A percentile compares a stretch with the other conserved stretches of the same genome.
Evolutionary conservation across 768 basidiomycete species (phyloP).

Genomic region (Termitomyces sp.): DNA sequence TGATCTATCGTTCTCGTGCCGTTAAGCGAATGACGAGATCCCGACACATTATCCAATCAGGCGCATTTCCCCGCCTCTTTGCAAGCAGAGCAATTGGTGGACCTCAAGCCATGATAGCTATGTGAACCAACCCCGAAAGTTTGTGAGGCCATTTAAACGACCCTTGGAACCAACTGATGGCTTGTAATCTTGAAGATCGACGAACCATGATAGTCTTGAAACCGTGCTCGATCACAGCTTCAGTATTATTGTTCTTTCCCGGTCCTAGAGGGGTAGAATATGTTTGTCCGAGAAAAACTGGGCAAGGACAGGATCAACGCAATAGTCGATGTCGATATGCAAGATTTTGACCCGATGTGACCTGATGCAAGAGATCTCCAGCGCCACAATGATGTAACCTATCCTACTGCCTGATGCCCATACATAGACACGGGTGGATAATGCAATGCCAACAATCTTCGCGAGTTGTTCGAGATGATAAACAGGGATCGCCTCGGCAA

Average conservation of each 20-base stretch:
- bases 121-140: not conserved
- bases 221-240: not conserved
- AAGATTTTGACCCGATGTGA: too few species aligned
- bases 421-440: too few species aligned
- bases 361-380: too few species aligned
- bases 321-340: not conserved
- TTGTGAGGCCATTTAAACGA: too few species aligned
- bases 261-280: not conserved
- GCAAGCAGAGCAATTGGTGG: not conserved
- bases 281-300: not conserved
- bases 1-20: not conserved
- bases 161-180: not conserved
- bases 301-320: not conserved
- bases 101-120: not conserved
- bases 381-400: too few species aligned
- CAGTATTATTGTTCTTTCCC: not conserved
- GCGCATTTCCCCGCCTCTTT: not conserved
- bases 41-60: not conserved
- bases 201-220: not conserved
- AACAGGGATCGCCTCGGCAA: not conserved
- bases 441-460: not conserved
- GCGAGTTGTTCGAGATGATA: not conserved
- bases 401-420: too few species aligned
- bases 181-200: not conserved
- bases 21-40: not conserved